These are phyloP conservation scores for Chaetoscypha palmicola DNA, from an alignment of 2,329 filamentous ascomycete genomes.

Conservation along the genomic window DNA sequence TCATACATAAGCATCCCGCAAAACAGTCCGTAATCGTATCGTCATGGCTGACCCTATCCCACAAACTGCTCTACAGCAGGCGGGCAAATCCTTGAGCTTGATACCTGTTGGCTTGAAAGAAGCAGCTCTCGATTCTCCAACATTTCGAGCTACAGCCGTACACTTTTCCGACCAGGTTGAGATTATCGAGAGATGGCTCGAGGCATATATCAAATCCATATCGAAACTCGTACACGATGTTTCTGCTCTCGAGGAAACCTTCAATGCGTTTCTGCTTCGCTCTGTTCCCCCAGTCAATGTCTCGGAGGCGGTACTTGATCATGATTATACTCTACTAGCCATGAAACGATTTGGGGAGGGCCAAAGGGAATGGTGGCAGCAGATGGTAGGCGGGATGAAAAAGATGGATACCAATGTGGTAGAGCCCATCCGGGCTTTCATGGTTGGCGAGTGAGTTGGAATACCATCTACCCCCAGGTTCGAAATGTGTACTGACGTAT, in stretches of 20 bases:
- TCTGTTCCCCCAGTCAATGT: constrained; percentile 66
- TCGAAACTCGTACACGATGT: constrained; percentile 59
- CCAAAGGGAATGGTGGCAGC: constrained; percentile 79
- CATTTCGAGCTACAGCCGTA: constrained; percentile 78
- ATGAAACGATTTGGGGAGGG: constrained; percentile 81
- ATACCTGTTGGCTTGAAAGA: constrained; percentile 81
- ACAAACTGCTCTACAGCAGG: constrained; percentile 17
- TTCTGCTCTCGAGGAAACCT: constrained; percentile 67
- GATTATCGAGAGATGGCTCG: constrained; percentile 86
- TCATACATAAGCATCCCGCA: no score
- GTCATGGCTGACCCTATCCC: constrained; percentile 19
- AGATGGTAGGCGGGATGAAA: constrained; percentile 65
- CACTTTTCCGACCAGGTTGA: constrained; percentile 93
- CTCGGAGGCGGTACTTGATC: constrained; percentile 81
- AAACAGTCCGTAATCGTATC: no score
- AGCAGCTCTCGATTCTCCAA: constrained; percentile 91
- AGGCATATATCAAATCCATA: constrained; percentile 57
- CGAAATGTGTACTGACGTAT: constrained; percentile 1
- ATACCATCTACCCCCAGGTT: not conserved
- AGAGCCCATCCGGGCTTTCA: constrained; percentile 75
- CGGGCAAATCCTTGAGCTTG: constrained; percentile 24
- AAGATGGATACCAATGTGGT: constrained; percentile 69
- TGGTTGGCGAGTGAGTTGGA: constrained; percentile 54
- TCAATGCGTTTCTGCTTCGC: constrained; percentile 69
- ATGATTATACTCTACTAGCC: constrained; percentile 87